Evolutionary conservation across 164 flowering plant genomes (phyloP), one percentile per base, ranked within the genome.

Genomic region (Macadamia tetraphylla): DNA sequence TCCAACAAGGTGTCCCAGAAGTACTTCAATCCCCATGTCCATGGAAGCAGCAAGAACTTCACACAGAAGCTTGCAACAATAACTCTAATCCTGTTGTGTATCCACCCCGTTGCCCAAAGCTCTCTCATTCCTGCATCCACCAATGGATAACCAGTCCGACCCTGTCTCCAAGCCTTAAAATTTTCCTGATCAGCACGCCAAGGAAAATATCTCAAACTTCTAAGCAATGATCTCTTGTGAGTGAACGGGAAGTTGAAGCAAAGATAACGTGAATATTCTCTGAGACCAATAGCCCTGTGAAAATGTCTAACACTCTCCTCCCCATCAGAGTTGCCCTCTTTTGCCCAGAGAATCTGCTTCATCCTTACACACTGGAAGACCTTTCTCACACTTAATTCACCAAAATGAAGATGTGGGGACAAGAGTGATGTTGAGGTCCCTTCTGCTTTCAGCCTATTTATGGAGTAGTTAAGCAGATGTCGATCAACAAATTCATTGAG

Each of bases 51-150:
- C 69, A 94, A 74, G 68, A 88, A 73, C 76, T 94, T 94, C 32
- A 94, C 94, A 70, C 73, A 87, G 74, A 94, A 94, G 61, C 97
- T 83, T 17, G 97, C 81, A 68, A 86, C 93, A 67, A 87, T 88
- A 29, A 93, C 94, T 80, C 98, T 81, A 63, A 88, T 79, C 66
- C 83, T 77, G 69, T 93, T 91, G 74, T 93, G 97, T 51, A 87
- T 81, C 98, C 98, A 93, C 40, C 96, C 98, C 9, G 95, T 93
- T 17, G 98, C 98, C 98, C 98, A 93, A 29, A 93, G 88, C 79
- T 93, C 98, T 70, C 98, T 82, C 98, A 93, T 93, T 63, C 93
- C 98, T 0, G 98, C 96, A 82, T 93, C 98, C 46, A 93, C 98
- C 63, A 93, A 74, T 46, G 98, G 98, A 65, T 88, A 93, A 31